phyloP scores from a whole-genome alignment of 2,329 filamentous ascomycete species.

The Nemania serpens region DNA sequence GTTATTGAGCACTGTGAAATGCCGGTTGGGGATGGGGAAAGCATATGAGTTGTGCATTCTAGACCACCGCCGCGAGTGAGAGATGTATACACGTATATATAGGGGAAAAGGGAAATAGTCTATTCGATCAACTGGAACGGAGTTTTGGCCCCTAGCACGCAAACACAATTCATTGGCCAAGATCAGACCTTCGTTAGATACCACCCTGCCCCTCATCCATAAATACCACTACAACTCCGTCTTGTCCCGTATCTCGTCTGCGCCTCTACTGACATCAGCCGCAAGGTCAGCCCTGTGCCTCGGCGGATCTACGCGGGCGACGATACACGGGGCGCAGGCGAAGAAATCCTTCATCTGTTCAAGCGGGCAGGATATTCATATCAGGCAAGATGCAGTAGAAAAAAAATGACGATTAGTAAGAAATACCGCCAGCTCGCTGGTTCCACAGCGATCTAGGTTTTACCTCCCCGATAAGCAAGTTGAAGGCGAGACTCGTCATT shows the following conservation, averaged over 20 bases:
- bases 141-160: too few relatives aligned
- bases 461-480: constrained; percentile 57
- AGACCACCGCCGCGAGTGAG: too few relatives aligned
- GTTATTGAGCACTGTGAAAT: too few relatives aligned
- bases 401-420: constrained; percentile 54
- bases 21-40: too few relatives aligned
- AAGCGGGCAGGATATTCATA: constrained; percentile 63
- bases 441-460: constrained; percentile 53
- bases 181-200: too few relatives aligned
- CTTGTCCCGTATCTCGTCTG: constrained; percentile 62
- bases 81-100: too few relatives aligned
- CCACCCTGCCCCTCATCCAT: not conserved
- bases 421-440: constrained; percentile 61
- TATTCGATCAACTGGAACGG: too few relatives aligned
- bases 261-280: constrained; percentile 62
- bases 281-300: constrained; percentile 51
- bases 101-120: too few relatives aligned
- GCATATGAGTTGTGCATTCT: too few relatives aligned
- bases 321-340: constrained; percentile 64
- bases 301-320: constrained; percentile 59
- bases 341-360: constrained; percentile 72
- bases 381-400: constrained; percentile 69
- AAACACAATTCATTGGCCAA: too few relatives aligned
- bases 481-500: constrained; percentile 74
- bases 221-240: constrained; percentile 24